Base-by-base conservation (phyloP, 2,329 filamentous ascomycete species). In the Penicillium sp. region DNA sequence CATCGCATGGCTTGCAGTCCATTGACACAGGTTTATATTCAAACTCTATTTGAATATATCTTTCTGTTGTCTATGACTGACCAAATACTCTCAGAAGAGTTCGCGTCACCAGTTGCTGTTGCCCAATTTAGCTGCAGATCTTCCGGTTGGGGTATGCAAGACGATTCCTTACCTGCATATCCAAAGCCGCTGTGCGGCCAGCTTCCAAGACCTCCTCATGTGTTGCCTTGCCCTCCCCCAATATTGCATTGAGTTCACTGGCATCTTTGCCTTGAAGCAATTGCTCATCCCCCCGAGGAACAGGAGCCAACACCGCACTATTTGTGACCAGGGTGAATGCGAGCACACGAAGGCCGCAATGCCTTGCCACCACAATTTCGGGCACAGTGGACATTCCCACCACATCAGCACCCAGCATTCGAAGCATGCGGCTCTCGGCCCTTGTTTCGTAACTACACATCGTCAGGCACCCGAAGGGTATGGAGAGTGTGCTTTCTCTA, bases 301-400 rank as follows among this genome's bases (percentile, higher is more conserved):
- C 82, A 9, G 83, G 78, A 54, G 85, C 80, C 44, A 87, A 70
- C 6, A 88, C 83, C 7, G 82, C 82, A 25, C 79, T 82, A 69
- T 89, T 88, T 15, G 86, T 88, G 22, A 88, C 85, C 46, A 89
- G 71, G 66, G 85, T 87, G 66, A 88, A 81, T 6, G 84, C 86
- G 35, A 88, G 73, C 6, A 89, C 82, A 26, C 81, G 76, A 62
- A 88, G 79, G n/a, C 82, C 83, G 51, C 78, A 81, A 68, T 89
- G 86, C 59, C 86, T 78, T 29, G 85, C 85, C 15, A 85, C 83
- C 48, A 88, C 81, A 50, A 88, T 85, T 66, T 89, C 86, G 7
- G 86, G 86, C 26, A 88, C 85, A 0, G 86, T 88, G 29, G 83
- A 87, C 86, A 89, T 88, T 14, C 85, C 85, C 2, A 88, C 85